A percentile compares a stretch with the other conserved stretches of the same genome.
Conservation (phyloP, 2,329 filamentous ascomycete species). For the Diplocarpon rosae region DNA sequence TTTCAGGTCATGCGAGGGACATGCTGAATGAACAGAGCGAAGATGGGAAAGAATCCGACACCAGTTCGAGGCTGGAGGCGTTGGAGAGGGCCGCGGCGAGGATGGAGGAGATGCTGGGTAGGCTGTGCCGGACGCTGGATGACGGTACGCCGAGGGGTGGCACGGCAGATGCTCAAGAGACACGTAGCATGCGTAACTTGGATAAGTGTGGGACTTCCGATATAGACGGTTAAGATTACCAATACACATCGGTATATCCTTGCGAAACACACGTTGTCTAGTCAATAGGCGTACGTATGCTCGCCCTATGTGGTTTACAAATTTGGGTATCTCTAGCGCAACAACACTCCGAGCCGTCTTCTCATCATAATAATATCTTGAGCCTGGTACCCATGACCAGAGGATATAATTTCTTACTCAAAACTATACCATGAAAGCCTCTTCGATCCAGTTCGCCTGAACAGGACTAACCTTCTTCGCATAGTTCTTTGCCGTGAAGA, state of each 20-base stretch:
- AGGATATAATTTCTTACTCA: not conserved
- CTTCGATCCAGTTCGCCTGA: constrained; percentile 45
- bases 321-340: no score
- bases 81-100: constrained; percentile 19
- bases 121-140: constrained; percentile 18
- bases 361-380: no score
- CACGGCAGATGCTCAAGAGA: constrained; percentile 3
- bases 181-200: constrained; percentile 13
- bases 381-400: not conserved
- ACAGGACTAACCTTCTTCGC: constrained; percentile 55
- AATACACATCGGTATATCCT: no score
- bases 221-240: no score
- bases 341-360: no score
- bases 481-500: constrained; percentile 56
- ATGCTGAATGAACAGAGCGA: constrained; percentile 16
- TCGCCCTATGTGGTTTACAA: no score
- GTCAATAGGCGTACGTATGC: no score
- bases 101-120: constrained; percentile 22
- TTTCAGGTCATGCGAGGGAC: constrained; percentile 17
- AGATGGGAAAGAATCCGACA: constrained; percentile 9
- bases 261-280: no score
- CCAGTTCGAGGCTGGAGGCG: constrained; percentile 15
- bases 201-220: constrained; percentile 17
- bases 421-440: constrained; percentile 16
- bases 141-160: constrained; percentile 2